A percentile compares a stretch with the other conserved stretches of the same genome.
Conservation (phyloP, 805 yeast genomes). For the Barnettozyma californica region DNA sequence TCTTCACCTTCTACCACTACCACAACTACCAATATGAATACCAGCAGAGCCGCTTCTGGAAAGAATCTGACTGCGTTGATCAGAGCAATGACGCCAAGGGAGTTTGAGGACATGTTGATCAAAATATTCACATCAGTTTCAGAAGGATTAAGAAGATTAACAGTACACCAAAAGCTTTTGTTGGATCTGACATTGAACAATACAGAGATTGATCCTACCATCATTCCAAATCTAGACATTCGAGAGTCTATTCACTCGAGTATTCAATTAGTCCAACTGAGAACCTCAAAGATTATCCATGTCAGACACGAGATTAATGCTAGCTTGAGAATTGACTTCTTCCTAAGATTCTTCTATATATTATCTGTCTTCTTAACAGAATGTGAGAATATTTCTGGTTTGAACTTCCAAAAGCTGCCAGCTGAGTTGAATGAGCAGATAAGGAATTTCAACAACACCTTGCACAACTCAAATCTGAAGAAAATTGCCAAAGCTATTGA, state of each 20-base stretch:
- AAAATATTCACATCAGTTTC: slow-evolving; percentile 57
- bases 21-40: slow-evolving; percentile 13
- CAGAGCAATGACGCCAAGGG: slow-evolving; percentile 62
- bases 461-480: slow-evolving; percentile 47
- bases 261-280: slow-evolving; percentile 63
- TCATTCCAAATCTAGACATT: slow-evolving; percentile 59
- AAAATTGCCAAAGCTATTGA: slow-evolving; percentile 47
- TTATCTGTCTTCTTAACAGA: slow-evolving; percentile 69
- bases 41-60: slow-evolving; percentile 11
- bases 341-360: slow-evolving; percentile 60
- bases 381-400: slow-evolving; percentile 78
- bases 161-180: slow-evolving; percentile 72
- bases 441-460: slow-evolving; percentile 48
- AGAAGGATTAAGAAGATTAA: slow-evolving; percentile 68
- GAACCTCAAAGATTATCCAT: slow-evolving; percentile 71
- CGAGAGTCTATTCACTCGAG: slow-evolving; percentile 60
- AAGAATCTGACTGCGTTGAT: slow-evolving; percentile 39
- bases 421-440: slow-evolving; percentile 66
- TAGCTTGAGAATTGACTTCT: slow-evolving; percentile 49
- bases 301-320: slow-evolving; percentile 73
- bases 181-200: slow-evolving; percentile 60
- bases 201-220: slow-evolving; percentile 25
- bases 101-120: slow-evolving; percentile 67
- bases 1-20: slow-evolving; percentile 7
- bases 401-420: slow-evolving; percentile 49